A percentile compares a stretch with the other conserved stretches of the same genome.
Evolutionary conservation across 1,284 basidiomycete species (phyloP).

Genomic region (Apiotrichum sp.): DNA sequence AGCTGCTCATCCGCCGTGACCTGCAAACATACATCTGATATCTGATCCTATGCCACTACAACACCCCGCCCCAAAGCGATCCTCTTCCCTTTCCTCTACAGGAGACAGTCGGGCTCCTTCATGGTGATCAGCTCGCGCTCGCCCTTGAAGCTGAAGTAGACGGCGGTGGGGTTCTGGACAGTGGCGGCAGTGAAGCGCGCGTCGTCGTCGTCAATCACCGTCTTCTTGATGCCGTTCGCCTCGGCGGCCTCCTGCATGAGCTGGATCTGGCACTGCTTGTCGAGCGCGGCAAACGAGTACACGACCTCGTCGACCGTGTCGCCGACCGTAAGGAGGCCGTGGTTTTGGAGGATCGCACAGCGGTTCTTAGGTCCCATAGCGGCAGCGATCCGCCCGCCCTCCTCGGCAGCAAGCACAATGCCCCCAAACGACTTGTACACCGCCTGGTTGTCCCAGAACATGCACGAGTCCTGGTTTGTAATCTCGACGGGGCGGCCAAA

Average conservation of each 20-base stretch:
- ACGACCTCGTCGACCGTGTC: slow-evolving; percentile 37
- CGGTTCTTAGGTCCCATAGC: slow-evolving; percentile 51
- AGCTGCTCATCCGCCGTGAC: too few species aligned
- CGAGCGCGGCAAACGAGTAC: slow-evolving; percentile 40
- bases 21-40: too few species aligned
- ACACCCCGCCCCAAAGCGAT: too few species aligned
- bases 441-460: slow-evolving; percentile 30
- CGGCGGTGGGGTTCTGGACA: slow-evolving; percentile 21
- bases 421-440: slow-evolving; percentile 53
- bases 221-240: slow-evolving; percentile 36
- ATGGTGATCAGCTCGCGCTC: slow-evolving; percentile 8
- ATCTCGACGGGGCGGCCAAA: slow-evolving; percentile 39
- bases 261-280: slow-evolving; percentile 44
- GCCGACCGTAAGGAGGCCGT: slow-evolving; percentile 55
- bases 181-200: slow-evolving; percentile 43
- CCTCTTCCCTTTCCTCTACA: neutral
- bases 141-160: slow-evolving; percentile 10
- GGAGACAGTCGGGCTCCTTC: slow-evolving; percentile 6
- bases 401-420: slow-evolving; percentile 55
- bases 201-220: slow-evolving; percentile 35
- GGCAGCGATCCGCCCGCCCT: slow-evolving; percentile 58
- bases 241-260: slow-evolving; percentile 43
- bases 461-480: slow-evolving; percentile 31
- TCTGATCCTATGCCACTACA: too few species aligned
- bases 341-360: slow-evolving; percentile 53